phyloP scores from a whole-genome alignment of 306 rosid species.

The Quillaja saponaria region DNA sequence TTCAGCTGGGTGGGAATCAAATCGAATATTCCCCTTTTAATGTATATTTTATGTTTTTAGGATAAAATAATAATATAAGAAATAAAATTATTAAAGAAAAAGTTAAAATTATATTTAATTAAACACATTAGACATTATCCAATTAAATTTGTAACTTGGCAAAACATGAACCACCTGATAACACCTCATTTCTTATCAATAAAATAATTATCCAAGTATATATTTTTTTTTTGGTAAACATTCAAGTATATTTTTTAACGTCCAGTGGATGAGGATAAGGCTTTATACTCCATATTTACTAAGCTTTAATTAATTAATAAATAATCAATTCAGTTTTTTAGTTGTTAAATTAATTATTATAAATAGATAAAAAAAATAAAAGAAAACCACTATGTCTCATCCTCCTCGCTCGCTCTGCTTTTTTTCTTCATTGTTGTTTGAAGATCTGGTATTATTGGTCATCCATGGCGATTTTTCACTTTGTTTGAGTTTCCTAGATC shows the following conservation, averaged over 20 bases:
- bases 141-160: too few species aligned
- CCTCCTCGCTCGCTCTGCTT: neutral
- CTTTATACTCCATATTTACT: conserved; percentile 1
- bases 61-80: too few species aligned
- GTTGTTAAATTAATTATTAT: conserved; percentile 9
- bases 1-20: too few species aligned
- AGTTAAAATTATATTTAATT: too few species aligned
- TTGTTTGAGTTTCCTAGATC: neutral
- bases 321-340: neutral
- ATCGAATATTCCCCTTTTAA: too few species aligned
- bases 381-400: conserved; percentile 7
- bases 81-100: too few species aligned
- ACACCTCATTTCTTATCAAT: conserved; percentile 32
- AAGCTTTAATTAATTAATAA: neutral
- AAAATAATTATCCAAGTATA: neutral
- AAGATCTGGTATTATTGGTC: neutral
- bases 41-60: too few species aligned
- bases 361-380: conserved; percentile 26
- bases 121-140: too few species aligned
- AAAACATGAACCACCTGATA: conserved; percentile 24
- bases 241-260: neutral
- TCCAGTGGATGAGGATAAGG: conserved; percentile 59
- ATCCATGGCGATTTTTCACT: conserved; percentile 16
- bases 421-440: neutral
- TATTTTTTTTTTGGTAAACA: neutral